Percentiles rank a stretch among this genome's conserved stretches.
Conservation (phyloP, 164 flowering plant species). For the Magnolia officinalis region DNA sequence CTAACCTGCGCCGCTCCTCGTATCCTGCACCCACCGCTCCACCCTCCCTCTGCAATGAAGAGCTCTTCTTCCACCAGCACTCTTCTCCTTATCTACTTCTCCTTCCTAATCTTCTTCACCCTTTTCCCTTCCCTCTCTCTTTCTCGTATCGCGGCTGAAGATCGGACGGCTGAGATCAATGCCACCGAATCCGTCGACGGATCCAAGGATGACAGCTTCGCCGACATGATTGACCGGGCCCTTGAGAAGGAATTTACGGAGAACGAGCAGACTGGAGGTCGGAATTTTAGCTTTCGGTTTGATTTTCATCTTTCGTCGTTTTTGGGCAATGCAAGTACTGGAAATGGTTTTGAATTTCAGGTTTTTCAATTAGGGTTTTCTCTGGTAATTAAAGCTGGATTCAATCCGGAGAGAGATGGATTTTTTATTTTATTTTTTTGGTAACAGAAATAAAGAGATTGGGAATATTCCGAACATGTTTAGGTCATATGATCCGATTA, state of each 20-base stretch:
- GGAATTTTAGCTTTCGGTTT: conserved; percentile 20
- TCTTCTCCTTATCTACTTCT: neutral
- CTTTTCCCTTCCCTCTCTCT: neutral
- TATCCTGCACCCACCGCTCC: neutral
- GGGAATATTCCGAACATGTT: neutral
- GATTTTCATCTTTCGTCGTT: neutral
- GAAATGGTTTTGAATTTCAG: conserved; percentile 5
- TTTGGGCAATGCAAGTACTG: neutral
- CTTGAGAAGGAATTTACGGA: conserved; percentile 84
- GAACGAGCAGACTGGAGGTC: conserved; percentile 63
- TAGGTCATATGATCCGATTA: neutral
- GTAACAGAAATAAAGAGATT: neutral
- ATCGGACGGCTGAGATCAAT: conserved; percentile 15
- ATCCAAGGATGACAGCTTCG: conserved; percentile 59
- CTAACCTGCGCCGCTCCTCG: neutral
- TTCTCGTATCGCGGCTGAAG: neutral
- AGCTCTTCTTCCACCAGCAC: neutral
- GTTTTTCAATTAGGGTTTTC: neutral
- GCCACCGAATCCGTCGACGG: conserved; percentile 20
- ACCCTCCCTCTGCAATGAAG: neutral
- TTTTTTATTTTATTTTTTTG: neutral
- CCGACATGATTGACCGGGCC: conserved; percentile 75
- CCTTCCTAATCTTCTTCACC: neutral
- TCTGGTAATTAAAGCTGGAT: neutral
- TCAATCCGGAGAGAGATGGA: too few relatives aligned